Base-by-base conservation (phyloP, 805 yeast genomes). In the Pichia manshurica region DNA sequence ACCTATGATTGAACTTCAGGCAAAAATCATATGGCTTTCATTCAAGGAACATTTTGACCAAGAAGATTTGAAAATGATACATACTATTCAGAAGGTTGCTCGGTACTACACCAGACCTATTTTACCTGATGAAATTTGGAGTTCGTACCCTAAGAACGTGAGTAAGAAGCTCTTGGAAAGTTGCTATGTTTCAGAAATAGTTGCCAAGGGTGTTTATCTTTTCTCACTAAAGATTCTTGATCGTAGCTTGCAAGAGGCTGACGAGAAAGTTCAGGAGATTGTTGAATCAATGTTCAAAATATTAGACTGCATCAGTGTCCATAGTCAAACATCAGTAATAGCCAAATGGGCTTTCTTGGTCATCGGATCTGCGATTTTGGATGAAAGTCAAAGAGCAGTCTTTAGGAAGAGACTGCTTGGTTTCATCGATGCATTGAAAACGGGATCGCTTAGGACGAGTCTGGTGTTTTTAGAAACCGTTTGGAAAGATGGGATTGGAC, bases 1-100 rank as follows among this genome's bases (percentile, higher is more conserved):
- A 7, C 63, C 65, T 13, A 65, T 66, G 21, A 66, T 69, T 51
- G 73, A 70, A 46, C 48, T 68, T n/a, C 53, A 67, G 21, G 71
- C 72, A 7, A 70, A 70, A 48, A 55, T 65, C 2, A 58, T 63
- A 3, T 70, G 68, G 67, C 47, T 70, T 13, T 60, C 65, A 9
- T 42, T 67, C 39, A 52, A 52, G 37, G 25, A 32, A 10, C 53
- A 56, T 17, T 46, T 48, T 3, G 33, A 37, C 37, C 47, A 44
- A 13, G 20, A 23, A 3, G 47, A 49, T 32, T 35, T 36, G 20
- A 29, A 34, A 7, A 23, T 47, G 8, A 47, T 53, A 3, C 32
- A 37, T 6, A 22, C 40, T 5, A 44, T 55, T 17, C 34, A 44
- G 19, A 36, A 42, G 21, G 31, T 42, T 4, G 55, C 55, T 12